Evolutionary conservation across 2,329 filamentous ascomycete genomes (phyloP).

Genomic region (Bipolaris zeicola): DNA sequence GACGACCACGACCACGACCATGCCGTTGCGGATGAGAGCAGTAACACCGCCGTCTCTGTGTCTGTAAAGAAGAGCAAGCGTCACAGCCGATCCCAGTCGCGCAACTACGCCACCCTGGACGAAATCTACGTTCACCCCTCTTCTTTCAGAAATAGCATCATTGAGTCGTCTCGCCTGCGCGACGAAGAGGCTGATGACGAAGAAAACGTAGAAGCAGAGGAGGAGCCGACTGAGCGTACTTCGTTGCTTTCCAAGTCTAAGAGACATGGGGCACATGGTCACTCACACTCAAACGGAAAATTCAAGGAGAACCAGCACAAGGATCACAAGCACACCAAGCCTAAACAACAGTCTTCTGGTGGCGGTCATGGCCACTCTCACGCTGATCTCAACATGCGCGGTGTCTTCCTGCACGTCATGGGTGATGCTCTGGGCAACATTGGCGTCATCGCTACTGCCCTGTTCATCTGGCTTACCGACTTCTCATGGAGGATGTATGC

Average conservation of each 20-base stretch:
- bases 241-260: constrained; percentile 45
- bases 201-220: constrained; percentile 51
- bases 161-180: constrained; percentile 73
- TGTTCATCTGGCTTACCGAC: constrained; percentile 89
- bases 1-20: constrained; percentile 42
- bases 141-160: constrained; percentile 90
- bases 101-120: constrained; percentile 63
- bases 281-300: constrained; percentile 14
- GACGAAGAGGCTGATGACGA: constrained; percentile 62
- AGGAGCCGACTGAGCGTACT: constrained; percentile 48
- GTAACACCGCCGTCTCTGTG: constrained; percentile 57
- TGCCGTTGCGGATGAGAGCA: constrained; percentile 62
- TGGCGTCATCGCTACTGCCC: constrained; percentile 80
- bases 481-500: constrained; percentile 84
- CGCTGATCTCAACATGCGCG: constrained; percentile 92
- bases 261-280: constrained; percentile 26
- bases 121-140: constrained; percentile 84
- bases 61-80: constrained; percentile 56
- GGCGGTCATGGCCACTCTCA: constrained; percentile 77
- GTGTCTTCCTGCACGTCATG: constrained; percentile 71
- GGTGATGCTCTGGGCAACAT: constrained; percentile 87
- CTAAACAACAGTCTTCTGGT: constrained; percentile 64
- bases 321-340: constrained; percentile 80
- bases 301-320: constrained; percentile 57
- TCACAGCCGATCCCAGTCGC: constrained; percentile 64